phyloP scores from a whole-genome alignment of 2,329 filamentous ascomycete genomes.

The Colletotrichum nymphaeae region DNA sequence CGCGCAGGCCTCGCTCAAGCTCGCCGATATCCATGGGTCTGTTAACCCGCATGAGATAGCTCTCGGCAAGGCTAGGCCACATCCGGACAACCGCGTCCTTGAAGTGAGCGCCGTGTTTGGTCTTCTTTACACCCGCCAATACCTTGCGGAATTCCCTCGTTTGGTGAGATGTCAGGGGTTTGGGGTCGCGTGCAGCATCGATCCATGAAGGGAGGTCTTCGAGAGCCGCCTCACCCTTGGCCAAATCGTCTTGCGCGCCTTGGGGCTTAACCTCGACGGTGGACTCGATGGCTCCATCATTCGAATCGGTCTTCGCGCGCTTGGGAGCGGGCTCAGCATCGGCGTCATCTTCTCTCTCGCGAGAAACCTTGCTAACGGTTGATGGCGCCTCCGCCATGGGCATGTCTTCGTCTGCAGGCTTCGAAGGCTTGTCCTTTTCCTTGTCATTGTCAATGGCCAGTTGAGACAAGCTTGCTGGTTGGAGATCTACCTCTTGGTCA shows the following conservation, averaged over 20 bases:
- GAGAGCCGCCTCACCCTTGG: conserved; percentile 37
- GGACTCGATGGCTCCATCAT: conserved; percentile 46
- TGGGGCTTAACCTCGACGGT: conserved; percentile 44
- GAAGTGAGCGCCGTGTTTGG: conserved; percentile 82
- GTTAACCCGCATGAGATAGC: conserved; percentile 75
- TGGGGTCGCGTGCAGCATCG: conserved; percentile 55
- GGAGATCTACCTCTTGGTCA: conserved; percentile 48
- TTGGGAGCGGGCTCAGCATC: conserved; percentile 78
- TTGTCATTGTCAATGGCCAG: conserved; percentile 49
- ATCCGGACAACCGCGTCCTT: conserved; percentile 80
- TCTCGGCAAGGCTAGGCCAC: conserved; percentile 80
- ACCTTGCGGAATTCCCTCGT: conserved; percentile 72
- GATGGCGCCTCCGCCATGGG: conserved; percentile 66
- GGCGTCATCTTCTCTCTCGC: conserved; percentile 82
- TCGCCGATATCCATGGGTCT: conserved; percentile 86
- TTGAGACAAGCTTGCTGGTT: conserved; percentile 51
- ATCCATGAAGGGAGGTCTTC: conserved; percentile 51
- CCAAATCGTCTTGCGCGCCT: conserved; percentile 41
- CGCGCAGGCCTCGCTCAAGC: conserved; percentile 84
- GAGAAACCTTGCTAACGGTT: conserved; percentile 69
- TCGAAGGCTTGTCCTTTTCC: conserved; percentile 40
- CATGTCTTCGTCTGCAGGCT: conserved; percentile 48
- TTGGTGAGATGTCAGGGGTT: conserved; percentile 68
- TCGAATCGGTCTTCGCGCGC: conserved; percentile 78
- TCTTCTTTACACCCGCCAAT: conserved; percentile 84